Conservation (phyloP, 495 filamentous ascomycete genomes). For the Apodospora peruviana region DNA sequence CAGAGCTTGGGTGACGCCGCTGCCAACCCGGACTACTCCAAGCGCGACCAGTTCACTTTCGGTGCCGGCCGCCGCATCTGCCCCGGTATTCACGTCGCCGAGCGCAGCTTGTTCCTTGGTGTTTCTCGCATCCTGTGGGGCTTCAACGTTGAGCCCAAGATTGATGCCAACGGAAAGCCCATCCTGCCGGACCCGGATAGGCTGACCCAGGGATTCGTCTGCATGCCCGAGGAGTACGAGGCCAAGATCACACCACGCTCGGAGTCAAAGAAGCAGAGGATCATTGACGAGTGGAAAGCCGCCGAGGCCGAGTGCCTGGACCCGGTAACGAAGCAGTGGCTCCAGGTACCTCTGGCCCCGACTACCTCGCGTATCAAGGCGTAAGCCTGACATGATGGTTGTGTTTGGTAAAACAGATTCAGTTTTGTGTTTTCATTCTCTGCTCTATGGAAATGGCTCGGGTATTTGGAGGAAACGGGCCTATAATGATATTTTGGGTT, state of each 20-base stretch:
- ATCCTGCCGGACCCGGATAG: conserved; percentile 36
- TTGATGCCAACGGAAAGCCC: conserved; percentile 25
- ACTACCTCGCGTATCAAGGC: conserved; percentile 10
- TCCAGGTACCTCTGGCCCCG: conserved; percentile 9
- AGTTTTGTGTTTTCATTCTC: not conserved
- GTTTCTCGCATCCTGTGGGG: conserved; percentile 49
- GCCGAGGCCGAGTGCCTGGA: conserved; percentile 30
- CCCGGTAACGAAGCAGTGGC: conserved; percentile 31
- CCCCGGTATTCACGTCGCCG: conserved; percentile 53
- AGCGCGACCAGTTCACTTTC: conserved; percentile 46
- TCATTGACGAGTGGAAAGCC: conserved; percentile 29
- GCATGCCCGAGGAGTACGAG: conserved; percentile 34
- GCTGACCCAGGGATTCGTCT: conserved; percentile 39
- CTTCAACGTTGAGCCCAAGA: conserved; percentile 39
- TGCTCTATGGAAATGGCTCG: too few relatives aligned
- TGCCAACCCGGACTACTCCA: conserved; percentile 25
- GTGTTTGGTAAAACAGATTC: not conserved
- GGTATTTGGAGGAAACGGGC: not conserved
- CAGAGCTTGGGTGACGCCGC: conserved; percentile 24
- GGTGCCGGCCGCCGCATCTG: conserved; percentile 58
- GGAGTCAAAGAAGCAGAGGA: conserved; percentile 19
- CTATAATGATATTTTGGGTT: too few relatives aligned
- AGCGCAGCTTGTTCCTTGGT: conserved; percentile 47
- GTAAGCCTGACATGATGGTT: conserved; percentile 1
- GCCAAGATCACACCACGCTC: conserved; percentile 30